These are phyloP conservation scores for Cutaneotrichosporon sp. DNA, from an alignment of 1,284 basidiomycete genomes.

Conservation along the genomic window DNA sequence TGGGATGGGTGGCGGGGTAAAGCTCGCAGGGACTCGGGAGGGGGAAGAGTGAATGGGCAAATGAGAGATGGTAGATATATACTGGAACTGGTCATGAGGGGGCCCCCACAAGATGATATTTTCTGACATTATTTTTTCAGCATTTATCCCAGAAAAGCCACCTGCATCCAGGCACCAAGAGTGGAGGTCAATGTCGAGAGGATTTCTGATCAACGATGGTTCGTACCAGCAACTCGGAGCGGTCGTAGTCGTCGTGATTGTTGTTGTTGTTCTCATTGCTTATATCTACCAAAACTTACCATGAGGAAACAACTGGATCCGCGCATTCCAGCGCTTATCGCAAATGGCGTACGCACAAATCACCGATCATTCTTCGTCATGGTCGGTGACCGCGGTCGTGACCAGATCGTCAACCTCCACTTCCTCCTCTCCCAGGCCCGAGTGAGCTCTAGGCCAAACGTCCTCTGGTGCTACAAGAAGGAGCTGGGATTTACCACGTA, in stretches of 20 bases:
- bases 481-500: slow-evolving; percentile 89
- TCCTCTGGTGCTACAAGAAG: slow-evolving; percentile 97
- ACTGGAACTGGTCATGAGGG: not conserved
- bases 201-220: slow-evolving; percentile 6
- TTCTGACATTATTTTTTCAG: not conserved
- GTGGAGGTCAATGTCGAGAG: slow-evolving; percentile 3
- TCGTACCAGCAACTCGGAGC: too few relatives aligned
- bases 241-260: too few relatives aligned
- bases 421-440: slow-evolving; percentile 88
- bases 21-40: not conserved
- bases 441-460: slow-evolving; percentile 80
- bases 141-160: not conserved
- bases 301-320: slow-evolving; percentile 67
- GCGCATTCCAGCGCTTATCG: slow-evolving; percentile 85
- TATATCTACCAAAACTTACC: not conserved
- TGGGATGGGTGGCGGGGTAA: not conserved
- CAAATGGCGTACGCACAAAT: slow-evolving; percentile 87
- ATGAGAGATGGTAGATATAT: slow-evolving; percentile 3
- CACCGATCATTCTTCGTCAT: slow-evolving; percentile 95
- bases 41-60: not conserved
- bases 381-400: slow-evolving; percentile 89
- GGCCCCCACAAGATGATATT: not conserved
- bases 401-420: slow-evolving; percentile 96
- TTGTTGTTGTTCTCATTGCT: not conserved
- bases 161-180: too few relatives aligned